Conservation (phyloP, 305 asterid species). For the Solanum hybrid region DNA sequence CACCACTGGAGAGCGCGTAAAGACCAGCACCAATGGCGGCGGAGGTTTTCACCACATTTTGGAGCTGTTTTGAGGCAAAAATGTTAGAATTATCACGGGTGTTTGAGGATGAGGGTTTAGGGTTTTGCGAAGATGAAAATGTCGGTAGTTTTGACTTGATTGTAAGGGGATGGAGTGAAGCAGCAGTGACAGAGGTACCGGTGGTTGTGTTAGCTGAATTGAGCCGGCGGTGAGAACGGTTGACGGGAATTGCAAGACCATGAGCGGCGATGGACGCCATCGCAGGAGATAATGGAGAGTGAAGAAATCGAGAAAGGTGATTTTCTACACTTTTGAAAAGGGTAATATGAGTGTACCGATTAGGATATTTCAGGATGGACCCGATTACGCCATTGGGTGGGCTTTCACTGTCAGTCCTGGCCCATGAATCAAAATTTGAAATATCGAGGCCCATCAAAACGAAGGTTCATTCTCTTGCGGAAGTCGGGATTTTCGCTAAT, state of each 20-base stretch:
- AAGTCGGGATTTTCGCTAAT: background rate
- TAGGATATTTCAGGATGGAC: background rate
- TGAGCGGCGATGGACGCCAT: constrained; percentile 57
- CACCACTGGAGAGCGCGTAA: constrained; percentile 37
- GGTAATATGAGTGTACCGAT: background rate
- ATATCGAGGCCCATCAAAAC: background rate
- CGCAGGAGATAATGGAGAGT: constrained; percentile 11
- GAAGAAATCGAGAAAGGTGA: background rate
- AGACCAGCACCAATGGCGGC: constrained; percentile 38
- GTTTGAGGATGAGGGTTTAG: constrained; percentile 34
- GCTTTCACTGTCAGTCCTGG: background rate
- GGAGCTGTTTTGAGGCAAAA: constrained; percentile 25
- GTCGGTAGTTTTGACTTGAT: constrained; percentile 33
- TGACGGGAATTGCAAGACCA: constrained; percentile 33
- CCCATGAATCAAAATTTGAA: background rate
- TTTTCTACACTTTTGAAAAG: background rate
- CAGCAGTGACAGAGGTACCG: constrained; percentile 5
- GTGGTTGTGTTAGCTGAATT: constrained; percentile 1
- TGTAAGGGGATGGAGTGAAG: constrained; percentile 13
- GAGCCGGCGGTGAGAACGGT: constrained; percentile 21
- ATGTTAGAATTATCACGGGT: constrained; percentile 5
- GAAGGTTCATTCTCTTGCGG: background rate
- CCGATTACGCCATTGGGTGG: background rate
- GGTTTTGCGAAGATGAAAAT: constrained; percentile 37
- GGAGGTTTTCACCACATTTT: constrained; percentile 6